Evolutionary conservation across 1,139 yeast species (phyloP), one percentile per base, ranked within the genome.

Genomic region (Blastobotrys persicus): DNA sequence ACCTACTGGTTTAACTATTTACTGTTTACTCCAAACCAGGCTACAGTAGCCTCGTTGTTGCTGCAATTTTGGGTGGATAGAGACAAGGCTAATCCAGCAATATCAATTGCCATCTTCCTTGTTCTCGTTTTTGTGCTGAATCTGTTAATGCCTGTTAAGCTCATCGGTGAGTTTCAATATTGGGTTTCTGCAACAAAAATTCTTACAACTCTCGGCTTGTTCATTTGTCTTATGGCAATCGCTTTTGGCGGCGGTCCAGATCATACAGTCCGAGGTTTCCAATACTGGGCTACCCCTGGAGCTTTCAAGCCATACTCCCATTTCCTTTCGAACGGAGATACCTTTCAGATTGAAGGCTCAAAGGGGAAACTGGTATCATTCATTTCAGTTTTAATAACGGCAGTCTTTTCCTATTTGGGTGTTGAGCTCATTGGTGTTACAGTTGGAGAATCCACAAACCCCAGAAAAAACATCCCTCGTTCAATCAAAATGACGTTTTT

Each of bases 401-500:
- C 58, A 7, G 59, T 85, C 0, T 85, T 83, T 62, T 83, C 92
- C 0, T 86, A 83, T 60, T 78, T 83, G 50, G 95, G 95, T 0
- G 82, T 89, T 1, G 95, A 86, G 59, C 80, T 85, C 56, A 91
- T 87, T 31, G 83, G 86, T 55, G 81, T 87, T 51, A 60, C 72
- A 1, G 92, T 95, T 2, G 92, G 91, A 52, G 96, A 88, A 66
- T 83, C 88, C 2, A 71, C 76, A 31, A 78, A 85, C 61, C 96
- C 96, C 19, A 76, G 95, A 52, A 78, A 78, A 58, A 81, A 80
- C 14, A 71, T 88, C 62, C 91, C 91, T 20, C 74, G 74, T 35
- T 95, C 95, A 4, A 86, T 81, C 69, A 84, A 80, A 63, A 83
- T 85, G 45, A 89, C 87, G 13, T 80, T 85, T 54, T 78, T 78